phyloP scores from a whole-genome alignment of 2,329 filamentous ascomycete genomes.

The Capronia coronata region DNA sequence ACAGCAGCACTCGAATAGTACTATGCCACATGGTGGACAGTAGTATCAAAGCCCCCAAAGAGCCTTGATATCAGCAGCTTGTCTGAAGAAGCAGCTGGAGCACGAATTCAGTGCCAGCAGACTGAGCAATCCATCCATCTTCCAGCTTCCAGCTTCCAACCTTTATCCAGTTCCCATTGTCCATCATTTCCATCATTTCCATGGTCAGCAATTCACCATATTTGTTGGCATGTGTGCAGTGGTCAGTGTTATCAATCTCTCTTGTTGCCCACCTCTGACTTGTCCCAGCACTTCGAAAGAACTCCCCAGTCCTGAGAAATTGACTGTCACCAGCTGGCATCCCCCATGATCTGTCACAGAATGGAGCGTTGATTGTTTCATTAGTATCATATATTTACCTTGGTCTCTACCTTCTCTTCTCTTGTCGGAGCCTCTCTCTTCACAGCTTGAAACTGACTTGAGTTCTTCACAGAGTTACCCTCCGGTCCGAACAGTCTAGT shows the following conservation, averaged over 20 bases:
- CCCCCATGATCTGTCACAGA: background rate
- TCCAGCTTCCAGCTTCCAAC: background rate
- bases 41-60: too few species aligned
- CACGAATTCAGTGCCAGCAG: too few species aligned
- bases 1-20: too few species aligned
- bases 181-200: background rate
- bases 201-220: background rate
- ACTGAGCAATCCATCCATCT: background rate
- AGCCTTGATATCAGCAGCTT: too few species aligned
- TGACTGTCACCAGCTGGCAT: background rate
- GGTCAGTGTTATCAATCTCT: background rate
- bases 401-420: background rate
- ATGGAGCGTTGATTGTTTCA: background rate
- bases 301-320: background rate
- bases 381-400: background rate
- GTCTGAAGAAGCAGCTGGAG: too few species aligned
- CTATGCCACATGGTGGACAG: too few species aligned
- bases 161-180: background rate
- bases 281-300: background rate
- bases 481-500: background rate
- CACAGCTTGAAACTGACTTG: background rate
- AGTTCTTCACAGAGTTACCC: slow-evolving; percentile 1
- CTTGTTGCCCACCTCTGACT: background rate
- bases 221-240: background rate
- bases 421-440: background rate